A percentile compares a stretch with the other conserved stretches of the same genome.
Conservation (phyloP, 257 asterid species). For the Solanum sparsipilum region DNA sequence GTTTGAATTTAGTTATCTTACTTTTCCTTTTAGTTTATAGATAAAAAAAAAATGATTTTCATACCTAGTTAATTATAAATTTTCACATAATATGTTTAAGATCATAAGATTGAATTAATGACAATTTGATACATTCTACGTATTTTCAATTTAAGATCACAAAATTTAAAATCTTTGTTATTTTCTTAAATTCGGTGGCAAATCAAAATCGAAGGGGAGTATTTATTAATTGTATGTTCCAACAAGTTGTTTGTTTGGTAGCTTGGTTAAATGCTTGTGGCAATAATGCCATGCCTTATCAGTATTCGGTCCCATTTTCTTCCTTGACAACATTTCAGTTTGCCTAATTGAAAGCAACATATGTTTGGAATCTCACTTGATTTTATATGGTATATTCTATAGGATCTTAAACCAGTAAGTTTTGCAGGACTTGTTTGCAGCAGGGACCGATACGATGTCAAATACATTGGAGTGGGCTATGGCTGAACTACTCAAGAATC, state of each 20-base stretch:
- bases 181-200: no score
- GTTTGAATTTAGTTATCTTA: no score
- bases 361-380: not conserved
- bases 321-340: not conserved
- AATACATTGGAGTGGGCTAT: not conserved
- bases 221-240: not conserved
- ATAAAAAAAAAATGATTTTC: no score
- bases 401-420: not conserved
- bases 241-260: not conserved
- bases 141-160: no score
- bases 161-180: no score
- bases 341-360: not conserved
- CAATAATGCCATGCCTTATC: not conserved
- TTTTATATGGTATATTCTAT: not conserved
- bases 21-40: no score
- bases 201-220: not conserved
- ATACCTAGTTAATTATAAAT: no score
- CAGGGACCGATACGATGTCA: not conserved
- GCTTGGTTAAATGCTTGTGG: not conserved
- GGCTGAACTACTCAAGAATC: not conserved
- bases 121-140: no score
- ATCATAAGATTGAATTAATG: fast-evolving
- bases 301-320: not conserved
- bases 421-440: not conserved
- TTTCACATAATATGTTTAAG: no score